Conservation (phyloP, 805 yeast genomes). For the Yamadazyma olivae region DNA sequence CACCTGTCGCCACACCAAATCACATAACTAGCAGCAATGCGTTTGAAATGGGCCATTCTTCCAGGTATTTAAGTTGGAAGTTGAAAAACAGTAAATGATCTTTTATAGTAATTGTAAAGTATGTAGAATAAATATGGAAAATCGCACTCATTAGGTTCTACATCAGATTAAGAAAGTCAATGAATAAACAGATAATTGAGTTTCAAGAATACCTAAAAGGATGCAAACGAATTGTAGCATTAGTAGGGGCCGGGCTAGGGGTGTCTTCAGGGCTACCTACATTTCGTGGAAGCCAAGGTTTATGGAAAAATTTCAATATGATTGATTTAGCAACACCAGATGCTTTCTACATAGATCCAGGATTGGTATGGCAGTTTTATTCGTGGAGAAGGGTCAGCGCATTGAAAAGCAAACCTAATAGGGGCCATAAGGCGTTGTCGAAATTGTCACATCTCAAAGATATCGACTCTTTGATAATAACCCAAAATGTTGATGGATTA, state of each 20-base stretch:
- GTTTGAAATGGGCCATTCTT: slow-evolving; percentile 64
- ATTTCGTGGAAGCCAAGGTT: slow-evolving; percentile 67
- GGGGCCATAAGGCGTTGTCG: slow-evolving; percentile 70
- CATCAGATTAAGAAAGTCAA: too few species aligned
- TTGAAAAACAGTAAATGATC: slow-evolving; percentile 3
- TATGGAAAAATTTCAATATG: slow-evolving; percentile 75
- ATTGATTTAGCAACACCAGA: slow-evolving; percentile 90
- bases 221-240: slow-evolving; percentile 52
- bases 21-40: slow-evolving; percentile 15
- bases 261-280: slow-evolving; percentile 76
- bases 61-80: slow-evolving; percentile 61
- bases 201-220: slow-evolving; percentile 50
- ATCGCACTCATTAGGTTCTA: too few species aligned
- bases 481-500: slow-evolving; percentile 83
- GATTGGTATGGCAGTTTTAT: slow-evolving; percentile 88
- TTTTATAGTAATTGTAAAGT: too few species aligned
- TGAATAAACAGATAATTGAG: slow-evolving; percentile 21
- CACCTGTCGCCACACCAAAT: slow-evolving; percentile 44
- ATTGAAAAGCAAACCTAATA: slow-evolving; percentile 64
- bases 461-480: slow-evolving; percentile 56
- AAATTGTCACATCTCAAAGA: slow-evolving; percentile 43
- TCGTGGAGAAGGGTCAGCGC: slow-evolving; percentile 66
- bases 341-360: slow-evolving; percentile 80
- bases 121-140: too few species aligned
- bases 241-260: slow-evolving; percentile 83